Base-by-base conservation (phyloP, 2,329 filamentous ascomycete genomes). In the Paraphoma sp. region DNA sequence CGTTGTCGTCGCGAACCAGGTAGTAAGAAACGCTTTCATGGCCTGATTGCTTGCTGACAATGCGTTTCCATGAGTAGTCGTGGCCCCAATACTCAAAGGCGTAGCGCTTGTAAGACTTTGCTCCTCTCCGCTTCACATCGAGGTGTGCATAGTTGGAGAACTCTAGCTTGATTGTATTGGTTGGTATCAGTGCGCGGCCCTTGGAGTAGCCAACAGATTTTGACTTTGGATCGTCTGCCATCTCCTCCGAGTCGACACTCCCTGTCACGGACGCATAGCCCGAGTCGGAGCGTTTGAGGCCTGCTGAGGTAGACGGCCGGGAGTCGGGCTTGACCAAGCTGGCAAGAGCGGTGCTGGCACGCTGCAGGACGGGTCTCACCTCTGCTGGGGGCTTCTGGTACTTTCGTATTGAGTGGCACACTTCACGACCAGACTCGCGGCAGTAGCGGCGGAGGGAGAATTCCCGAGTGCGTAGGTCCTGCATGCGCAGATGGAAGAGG, bases 81-180 rank as follows among this genome's bases (percentile, higher is more conserved):
- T 89, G 85, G 28, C 92, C 92, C 95, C 95, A 98, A 83, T 96
- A 97, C 72, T 94, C 90, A 69, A 96, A 97, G 53, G 93, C 91
- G 75, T 97, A 98, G 59, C 87, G 86, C 78, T 93, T 94, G 60
- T 83, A 83, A 44, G 83, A 81, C 64, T 86, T 88, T 48, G 84
- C 80, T 6, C 89, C 89, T 23, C 86, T 83, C 42, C 91, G 87
- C 64, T 86, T 87, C 48, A 99, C 80, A 63, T 97, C 91, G 41
- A 98, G 87, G 67, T 95, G 92, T 2, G 94, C 94, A 74, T 99
- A 99, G 80, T 98, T 99, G 64, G 92, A 96, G 75, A 97, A 99
- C 74, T 98, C 94, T 33, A 99, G 85, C 78, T 93, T 91, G 74
- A 94, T 90, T 36, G 85, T 89, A 75, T 96, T 92, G 55, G 89